Conservation (phyloP, 2,329 filamentous ascomycete genomes). For the Ascochyta koolunga region DNA sequence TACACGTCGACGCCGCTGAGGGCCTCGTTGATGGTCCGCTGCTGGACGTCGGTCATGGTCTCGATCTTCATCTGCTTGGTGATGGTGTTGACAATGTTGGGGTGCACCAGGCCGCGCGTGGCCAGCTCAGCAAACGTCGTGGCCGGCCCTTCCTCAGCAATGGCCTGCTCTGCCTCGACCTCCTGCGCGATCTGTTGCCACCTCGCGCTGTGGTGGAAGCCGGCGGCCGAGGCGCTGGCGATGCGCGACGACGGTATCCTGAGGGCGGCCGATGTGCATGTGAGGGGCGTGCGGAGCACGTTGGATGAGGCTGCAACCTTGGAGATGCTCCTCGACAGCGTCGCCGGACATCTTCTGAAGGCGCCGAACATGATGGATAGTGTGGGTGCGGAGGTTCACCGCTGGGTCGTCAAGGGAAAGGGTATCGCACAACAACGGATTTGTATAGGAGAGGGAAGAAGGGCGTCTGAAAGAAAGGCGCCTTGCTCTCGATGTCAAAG, state of each 20-base stretch:
- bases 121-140: conserved; percentile 55
- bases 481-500: conserved; percentile 11
- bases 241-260: conserved; percentile 28
- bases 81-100: conserved; percentile 70
- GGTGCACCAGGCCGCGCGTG: conserved; percentile 61
- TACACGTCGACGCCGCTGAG: conserved; percentile 84
- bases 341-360: conserved; percentile 49
- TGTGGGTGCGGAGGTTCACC: conserved; percentile 14
- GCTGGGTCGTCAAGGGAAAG: background rate
- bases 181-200: conserved; percentile 45
- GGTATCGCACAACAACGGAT: conserved; percentile 6
- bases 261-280: conserved; percentile 26
- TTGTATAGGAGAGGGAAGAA: background rate
- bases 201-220: conserved; percentile 49
- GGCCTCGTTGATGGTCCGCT: conserved; percentile 79
- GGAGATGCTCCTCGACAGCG: conserved; percentile 42
- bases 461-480: conserved; percentile 9
- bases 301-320: conserved; percentile 33
- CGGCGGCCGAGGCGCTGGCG: conserved; percentile 29
- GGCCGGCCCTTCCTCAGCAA: conserved; percentile 35
- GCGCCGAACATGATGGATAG: conserved; percentile 51
- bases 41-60: conserved; percentile 92
- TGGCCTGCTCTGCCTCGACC: conserved; percentile 25
- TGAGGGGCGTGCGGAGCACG: conserved; percentile 30
- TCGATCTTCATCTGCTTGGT: conserved; percentile 75